These are phyloP conservation scores for Kappamyces sp. DNA, from an alignment of 192 early-diverging fungal species.

Conservation along the genomic window DNA sequence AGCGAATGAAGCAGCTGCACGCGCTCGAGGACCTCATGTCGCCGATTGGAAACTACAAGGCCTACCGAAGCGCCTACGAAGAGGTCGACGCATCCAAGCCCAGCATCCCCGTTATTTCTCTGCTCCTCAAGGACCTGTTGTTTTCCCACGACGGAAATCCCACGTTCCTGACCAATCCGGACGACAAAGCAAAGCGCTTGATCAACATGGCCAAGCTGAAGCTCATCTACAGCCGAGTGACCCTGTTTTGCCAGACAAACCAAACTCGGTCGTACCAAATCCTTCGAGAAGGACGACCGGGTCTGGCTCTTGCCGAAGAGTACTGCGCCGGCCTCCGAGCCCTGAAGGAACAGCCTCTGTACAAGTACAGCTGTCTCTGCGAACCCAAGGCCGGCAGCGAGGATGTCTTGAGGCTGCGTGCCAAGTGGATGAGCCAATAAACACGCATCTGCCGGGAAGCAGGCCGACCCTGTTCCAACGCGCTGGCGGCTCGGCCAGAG, in stretches of 20 bases:
- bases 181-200: slow-evolving; percentile 9
- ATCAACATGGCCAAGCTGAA: slow-evolving; percentile 25
- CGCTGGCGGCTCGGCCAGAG: too few relatives aligned
- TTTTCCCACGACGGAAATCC: slow-evolving; percentile 83
- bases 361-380: slow-evolving; percentile 26
- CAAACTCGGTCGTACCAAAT: slow-evolving; percentile 10
- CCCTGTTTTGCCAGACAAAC: not conserved
- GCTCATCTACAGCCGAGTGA: slow-evolving; percentile 6
- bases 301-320: not conserved
- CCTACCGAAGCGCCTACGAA: slow-evolving; percentile 12
- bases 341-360: slow-evolving; percentile 25
- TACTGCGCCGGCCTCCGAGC: slow-evolving; percentile 3
- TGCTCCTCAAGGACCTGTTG: slow-evolving; percentile 66
- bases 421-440: slow-evolving; percentile 23
- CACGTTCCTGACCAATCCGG: slow-evolving; percentile 36
- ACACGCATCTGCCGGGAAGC: not conserved
- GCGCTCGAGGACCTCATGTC: slow-evolving; percentile 16
- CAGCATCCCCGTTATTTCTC: slow-evolving; percentile 17
- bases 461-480: too few relatives aligned
- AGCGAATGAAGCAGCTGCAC: slow-evolving; percentile 18
- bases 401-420: slow-evolving; percentile 10
- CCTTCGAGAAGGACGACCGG: not conserved
- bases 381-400: slow-evolving; percentile 20
- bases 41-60: slow-evolving; percentile 19
- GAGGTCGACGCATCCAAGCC: slow-evolving; percentile 15